These are phyloP conservation scores for Waltergamsia citrina DNA, from an alignment of 2,329 filamentous ascomycete genomes.

Conservation along the genomic window DNA sequence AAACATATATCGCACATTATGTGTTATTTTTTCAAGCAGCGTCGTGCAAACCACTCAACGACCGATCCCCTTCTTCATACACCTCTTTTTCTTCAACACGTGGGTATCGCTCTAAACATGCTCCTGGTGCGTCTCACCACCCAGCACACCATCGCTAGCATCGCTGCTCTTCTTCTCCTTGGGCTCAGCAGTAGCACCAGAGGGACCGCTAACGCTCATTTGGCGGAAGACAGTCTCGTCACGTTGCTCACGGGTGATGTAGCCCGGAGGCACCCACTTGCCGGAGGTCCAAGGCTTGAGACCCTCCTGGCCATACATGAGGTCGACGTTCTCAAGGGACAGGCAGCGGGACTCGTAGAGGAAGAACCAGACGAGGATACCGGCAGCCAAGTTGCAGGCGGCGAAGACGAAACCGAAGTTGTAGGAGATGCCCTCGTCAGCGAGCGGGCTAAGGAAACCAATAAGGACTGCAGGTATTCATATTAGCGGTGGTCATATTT, in stretches of 20 bases:
- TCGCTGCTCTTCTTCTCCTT: background rate
- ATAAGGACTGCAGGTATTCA: constrained; percentile 43
- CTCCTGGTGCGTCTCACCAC: background rate
- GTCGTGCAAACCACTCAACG: too few species aligned
- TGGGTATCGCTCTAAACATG: background rate
- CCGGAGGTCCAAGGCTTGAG: constrained; percentile 53
- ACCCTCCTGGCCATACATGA: constrained; percentile 52
- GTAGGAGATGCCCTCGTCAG: constrained; percentile 50
- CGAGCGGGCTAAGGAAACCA: constrained; percentile 60
- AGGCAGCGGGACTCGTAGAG: constrained; percentile 56
- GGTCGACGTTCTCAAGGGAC: constrained; percentile 62
- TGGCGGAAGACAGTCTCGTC: constrained; percentile 17
- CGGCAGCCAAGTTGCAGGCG: constrained; percentile 48
- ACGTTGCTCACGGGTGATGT: constrained; percentile 26
- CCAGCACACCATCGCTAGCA: background rate
- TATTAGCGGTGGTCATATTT: background rate
- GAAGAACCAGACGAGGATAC: constrained; percentile 58
- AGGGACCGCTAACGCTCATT: background rate
- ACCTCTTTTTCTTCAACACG: too few species aligned
- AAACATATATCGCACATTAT: too few species aligned
- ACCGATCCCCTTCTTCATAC: too few species aligned
- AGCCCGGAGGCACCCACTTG: constrained; percentile 40
- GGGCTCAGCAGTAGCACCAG: background rate
- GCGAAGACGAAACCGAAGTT: constrained; percentile 58
- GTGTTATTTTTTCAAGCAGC: too few species aligned